A percentile compares a stretch with the other conserved stretches of the same genome.
phyloP scores from a whole-genome alignment of 306 rosid species.

The Hippophae rhamnoides region DNA sequence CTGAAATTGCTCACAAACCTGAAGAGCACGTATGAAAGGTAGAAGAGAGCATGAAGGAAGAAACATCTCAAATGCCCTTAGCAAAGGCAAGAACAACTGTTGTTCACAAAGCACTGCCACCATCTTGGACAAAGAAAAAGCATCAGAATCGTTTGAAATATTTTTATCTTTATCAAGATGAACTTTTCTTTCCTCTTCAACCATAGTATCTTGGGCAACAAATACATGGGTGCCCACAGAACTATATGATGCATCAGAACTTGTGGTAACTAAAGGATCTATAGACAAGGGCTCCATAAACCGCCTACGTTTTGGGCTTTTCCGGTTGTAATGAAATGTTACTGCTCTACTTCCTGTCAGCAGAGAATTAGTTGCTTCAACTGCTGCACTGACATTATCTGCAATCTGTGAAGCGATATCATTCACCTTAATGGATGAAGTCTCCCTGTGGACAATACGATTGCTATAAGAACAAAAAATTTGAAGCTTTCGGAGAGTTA shows the following conservation, averaged over 20 bases:
- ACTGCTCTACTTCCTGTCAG: slow-evolving; percentile 50
- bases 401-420: slow-evolving; percentile 88
- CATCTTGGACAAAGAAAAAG: slow-evolving; percentile 76
- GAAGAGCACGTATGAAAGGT: slow-evolving; percentile 89
- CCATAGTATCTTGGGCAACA: slow-evolving; percentile 30
- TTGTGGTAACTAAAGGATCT: slow-evolving; percentile 26
- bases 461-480: slow-evolving; percentile 20
- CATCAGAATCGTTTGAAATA: slow-evolving; percentile 41
- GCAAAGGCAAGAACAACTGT: slow-evolving; percentile 72
- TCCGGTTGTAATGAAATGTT: slow-evolving; percentile 72
- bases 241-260: slow-evolving; percentile 31
- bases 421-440: slow-evolving; percentile 87
- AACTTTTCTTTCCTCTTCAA: slow-evolving; percentile 33
- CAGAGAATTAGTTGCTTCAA: slow-evolving; percentile 67
- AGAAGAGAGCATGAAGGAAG: slow-evolving; percentile 88
- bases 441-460: slow-evolving; percentile 60
- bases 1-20: slow-evolving; percentile 45
- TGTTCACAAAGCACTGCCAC: slow-evolving; percentile 93
- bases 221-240: slow-evolving; percentile 31
- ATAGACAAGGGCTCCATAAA: slow-evolving; percentile 36
- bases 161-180: slow-evolving; percentile 24
- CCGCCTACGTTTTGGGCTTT: slow-evolving; percentile 76
- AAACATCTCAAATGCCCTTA: slow-evolving; percentile 94
- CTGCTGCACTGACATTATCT: slow-evolving; percentile 80
- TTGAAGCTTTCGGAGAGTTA: background rate